Base-by-base conservation (phyloP, 768 basidiomycete species). In the Trametes maxima region DNA sequence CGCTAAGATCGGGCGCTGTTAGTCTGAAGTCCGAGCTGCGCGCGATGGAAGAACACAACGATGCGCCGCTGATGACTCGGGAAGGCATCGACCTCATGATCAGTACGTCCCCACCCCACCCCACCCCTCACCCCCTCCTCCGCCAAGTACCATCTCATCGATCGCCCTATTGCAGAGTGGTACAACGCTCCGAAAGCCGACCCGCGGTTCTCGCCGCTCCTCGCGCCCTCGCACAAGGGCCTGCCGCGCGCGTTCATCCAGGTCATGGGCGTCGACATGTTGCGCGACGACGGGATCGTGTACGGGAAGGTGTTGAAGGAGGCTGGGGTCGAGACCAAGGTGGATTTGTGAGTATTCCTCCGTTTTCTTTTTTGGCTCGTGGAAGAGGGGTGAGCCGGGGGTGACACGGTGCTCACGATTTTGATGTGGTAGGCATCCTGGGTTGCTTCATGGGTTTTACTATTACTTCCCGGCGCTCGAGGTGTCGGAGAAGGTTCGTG, bases 261-360 rank as follows among this genome's bases (percentile, higher is more conserved):
- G 40, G 62, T 67, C 17, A 37, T 48, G 43, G 71, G 69, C 2
- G 21, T 59, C 14, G 72, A 74, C 49, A 65, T 66, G 4, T 43
- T 72, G 36, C 63, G 72, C 19, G 73, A 74, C 49, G 72, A 74
- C 46, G 72, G 65, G 3, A 42, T 69, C 6, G 44, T 71, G 5
- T 74, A 72, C 49, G 72, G 65, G 25, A 62, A 64, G 36, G 36
- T 67, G 2, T 56, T 73, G n/a, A 56, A 65, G 3, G 69, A 72
- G 33, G 57, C 57, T 7, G 66, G 68, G 0, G 69, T 71, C 1
- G 21, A 59, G 28, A 33, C 28, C 4, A 33, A 33, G 28, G 28
- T 33, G 28, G 28, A 33, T 3, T 3, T 33, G 28, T 33, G 8
- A 33, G 28, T 33, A 3, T 3, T 33, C 28, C 28, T 33, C 28